These are phyloP conservation scores for Tulasnella sp. DNA, from an alignment of 768 basidiomycete species.

Conservation along the genomic window DNA sequence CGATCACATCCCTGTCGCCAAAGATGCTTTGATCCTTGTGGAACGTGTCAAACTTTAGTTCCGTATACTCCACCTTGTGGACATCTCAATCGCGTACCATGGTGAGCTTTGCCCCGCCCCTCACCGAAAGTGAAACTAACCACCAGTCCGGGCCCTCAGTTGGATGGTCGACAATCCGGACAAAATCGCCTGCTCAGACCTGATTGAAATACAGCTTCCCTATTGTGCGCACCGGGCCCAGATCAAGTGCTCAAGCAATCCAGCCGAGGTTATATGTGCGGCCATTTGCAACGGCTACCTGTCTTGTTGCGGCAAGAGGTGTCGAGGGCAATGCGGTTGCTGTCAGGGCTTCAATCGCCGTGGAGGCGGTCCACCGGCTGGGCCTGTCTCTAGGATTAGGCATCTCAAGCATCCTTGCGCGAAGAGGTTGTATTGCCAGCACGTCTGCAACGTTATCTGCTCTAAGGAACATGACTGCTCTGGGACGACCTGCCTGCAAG, in stretches of 20 bases:
- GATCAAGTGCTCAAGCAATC: conserved; percentile 40
- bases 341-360: conserved; percentile 33
- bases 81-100: neutral
- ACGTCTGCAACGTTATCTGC: conserved; percentile 40
- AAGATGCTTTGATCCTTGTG: conserved; percentile 42
- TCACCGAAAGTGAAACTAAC: conserved; percentile 33
- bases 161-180: conserved; percentile 37
- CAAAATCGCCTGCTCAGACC: conserved; percentile 32
- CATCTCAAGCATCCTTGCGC: conserved; percentile 43
- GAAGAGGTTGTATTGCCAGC: conserved; percentile 43
- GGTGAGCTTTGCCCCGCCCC: neutral
- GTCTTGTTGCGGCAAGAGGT: conserved; percentile 43
- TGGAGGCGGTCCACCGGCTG: no score
- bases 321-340: conserved; percentile 36
- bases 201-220: conserved; percentile 35
- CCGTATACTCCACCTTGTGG: conserved; percentile 36
- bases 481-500: conserved; percentile 30
- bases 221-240: conserved; percentile 42
- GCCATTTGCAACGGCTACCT: conserved; percentile 35
- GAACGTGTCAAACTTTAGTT: conserved; percentile 40
- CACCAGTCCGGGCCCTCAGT: conserved; percentile 43
- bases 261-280: conserved; percentile 31
- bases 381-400: conserved; percentile 22
- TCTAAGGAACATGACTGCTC: conserved; percentile 39
- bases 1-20: conserved; percentile 48